Base-by-base conservation (phyloP, 176 grass and related monocot species). In the Avena sativa region DNA sequence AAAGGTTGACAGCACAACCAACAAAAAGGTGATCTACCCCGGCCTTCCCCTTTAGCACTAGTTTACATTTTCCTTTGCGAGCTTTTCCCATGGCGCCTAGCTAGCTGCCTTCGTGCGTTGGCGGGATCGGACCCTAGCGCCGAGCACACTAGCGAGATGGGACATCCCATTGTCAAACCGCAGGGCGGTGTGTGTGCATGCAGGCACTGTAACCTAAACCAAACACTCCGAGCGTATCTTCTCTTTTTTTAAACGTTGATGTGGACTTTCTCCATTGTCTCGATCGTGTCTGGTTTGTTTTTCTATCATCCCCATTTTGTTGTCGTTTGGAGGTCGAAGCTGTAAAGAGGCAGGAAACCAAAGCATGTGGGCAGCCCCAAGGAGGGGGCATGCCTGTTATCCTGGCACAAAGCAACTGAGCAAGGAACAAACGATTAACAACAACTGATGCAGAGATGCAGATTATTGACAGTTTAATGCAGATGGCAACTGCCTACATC, bases 1-100 rank as follows among this genome's bases (percentile, higher is more conserved):
- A 74, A 87, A 85, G 30, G 30, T 23, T 75, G 89, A 91, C 81
- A 81, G 65, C 69, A 76, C 76, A 88, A 91, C 81, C 77, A 88
- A 88, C 89, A 85, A 88, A 91, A 91, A 88, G 77, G 43, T 30
- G 30, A 71, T 52, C 65, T 65, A 74, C 32, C 82, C 51, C 36
- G 63, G 13, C 83, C 28, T 23, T n/a, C 26, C 71, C 76, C 76
- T 80, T 48, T 65, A 19, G 26, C 63, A 17, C 46, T 81, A 70
- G 81, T 85, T 88, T 62, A 66, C 81, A 75, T 78, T 86, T 78
- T 69, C 49, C 84, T 79, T 56, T 56, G 61, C 17, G 26, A 56
- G 55, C 86, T 76, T 91, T 91, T 68, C 8, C 59, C 30, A 61
- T 88, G 86, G 81, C 76, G 50, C 81, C 81, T 91, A 87, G 80